Evolutionary conservation across 2,329 filamentous ascomycete genomes (phyloP), one percentile per base, ranked within the genome.

Genomic region (Xylariaceae sp.): DNA sequence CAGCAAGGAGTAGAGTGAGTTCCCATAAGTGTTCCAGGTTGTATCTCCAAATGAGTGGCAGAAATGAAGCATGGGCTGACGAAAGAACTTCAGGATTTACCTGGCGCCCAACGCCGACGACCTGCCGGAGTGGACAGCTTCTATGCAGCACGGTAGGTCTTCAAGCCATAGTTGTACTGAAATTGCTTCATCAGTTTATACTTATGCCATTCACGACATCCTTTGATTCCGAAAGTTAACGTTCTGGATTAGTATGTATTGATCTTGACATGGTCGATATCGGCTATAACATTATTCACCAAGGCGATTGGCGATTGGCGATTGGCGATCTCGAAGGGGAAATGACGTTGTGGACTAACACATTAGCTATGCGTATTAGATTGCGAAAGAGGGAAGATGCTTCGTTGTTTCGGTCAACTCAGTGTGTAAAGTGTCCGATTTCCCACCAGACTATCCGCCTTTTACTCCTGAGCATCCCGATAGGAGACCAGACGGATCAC

Each of bases 301-400:
- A 27, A 27, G 7, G 22, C 7, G 22, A n/a, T 27, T 27, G 22
- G 22, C 22, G 22, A 7, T 27, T n/a, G 7, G 22, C 7, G 22
- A n/a, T 27, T 27, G 22, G 22, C 22, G 22, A 7, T 27, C n/a
- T n/a, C n/a, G n/a, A n/a, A n/a, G n/a, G n/a, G n/a, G n/a, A n/a
- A n/a, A n/a, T n/a, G n/a, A n/a, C n/a, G n/a, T n/a, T n/a, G n/a
- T n/a, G n/a, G n/a, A 27, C 22, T 27, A 27, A 27, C 22, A 27
- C 22, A 27, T 27, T 27, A 27, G 22, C 22, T 27, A 27, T 27
- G 4, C 22, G 4, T 7, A 27, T 27, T 27, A 27, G 22, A 71
- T 73, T 22, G 71, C 70, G n/a, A 73, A 73, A 51, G 70, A 73
- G 50, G 71, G 71, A 11, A 64, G 70, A 31, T 72, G 70, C 52